A percentile compares a stretch with the other conserved stretches of the same genome.
Conservation (phyloP, 2,329 filamentous ascomycete species). For the Ophiosphaerella herpotricha region DNA sequence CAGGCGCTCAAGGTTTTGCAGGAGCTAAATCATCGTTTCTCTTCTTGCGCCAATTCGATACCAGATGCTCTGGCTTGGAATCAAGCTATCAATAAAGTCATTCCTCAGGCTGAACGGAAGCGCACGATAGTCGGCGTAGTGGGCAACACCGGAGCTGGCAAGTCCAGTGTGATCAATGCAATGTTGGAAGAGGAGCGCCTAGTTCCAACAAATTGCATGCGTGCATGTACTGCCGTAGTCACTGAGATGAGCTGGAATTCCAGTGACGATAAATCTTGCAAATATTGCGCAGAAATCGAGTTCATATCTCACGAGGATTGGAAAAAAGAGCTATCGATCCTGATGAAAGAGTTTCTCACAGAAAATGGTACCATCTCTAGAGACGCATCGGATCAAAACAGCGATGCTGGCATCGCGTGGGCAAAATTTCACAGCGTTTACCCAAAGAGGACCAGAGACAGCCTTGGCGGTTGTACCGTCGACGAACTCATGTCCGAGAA, state of each 20-base stretch:
- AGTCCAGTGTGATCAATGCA: slow-evolving; percentile 67
- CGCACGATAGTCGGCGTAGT: slow-evolving; percentile 62
- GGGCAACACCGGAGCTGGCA: slow-evolving; percentile 66
- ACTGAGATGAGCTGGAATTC: slow-evolving; percentile 65
- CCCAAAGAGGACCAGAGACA: slow-evolving; percentile 49
- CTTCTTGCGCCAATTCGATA: slow-evolving; percentile 14
- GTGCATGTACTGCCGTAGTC: slow-evolving; percentile 65
- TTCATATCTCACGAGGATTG: slow-evolving; percentile 61
- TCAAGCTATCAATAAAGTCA: slow-evolving; percentile 49
- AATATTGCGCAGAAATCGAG: slow-evolving; percentile 62
- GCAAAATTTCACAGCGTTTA: slow-evolving; percentile 59
- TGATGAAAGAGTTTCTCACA: slow-evolving; percentile 56
- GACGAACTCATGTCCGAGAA: slow-evolving; percentile 50
- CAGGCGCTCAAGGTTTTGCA: slow-evolving; percentile 45
- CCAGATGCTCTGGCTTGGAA: slow-evolving; percentile 49
- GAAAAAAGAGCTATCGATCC: slow-evolving; percentile 55
- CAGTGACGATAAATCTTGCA: slow-evolving; percentile 41
- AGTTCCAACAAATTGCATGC: slow-evolving; percentile 62
- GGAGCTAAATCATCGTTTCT: slow-evolving; percentile 39
- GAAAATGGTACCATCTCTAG: slow-evolving; percentile 45
- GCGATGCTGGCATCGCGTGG: slow-evolving; percentile 55
- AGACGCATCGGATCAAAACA: slow-evolving; percentile 50
- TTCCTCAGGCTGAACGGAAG: slow-evolving; percentile 46
- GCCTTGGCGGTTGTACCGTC: slow-evolving; percentile 43
- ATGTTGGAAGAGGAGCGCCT: slow-evolving; percentile 65